These are phyloP conservation scores for Ophiostoma sp. DNA, from an alignment of 2,329 filamentous ascomycete species.

Conservation along the genomic window DNA sequence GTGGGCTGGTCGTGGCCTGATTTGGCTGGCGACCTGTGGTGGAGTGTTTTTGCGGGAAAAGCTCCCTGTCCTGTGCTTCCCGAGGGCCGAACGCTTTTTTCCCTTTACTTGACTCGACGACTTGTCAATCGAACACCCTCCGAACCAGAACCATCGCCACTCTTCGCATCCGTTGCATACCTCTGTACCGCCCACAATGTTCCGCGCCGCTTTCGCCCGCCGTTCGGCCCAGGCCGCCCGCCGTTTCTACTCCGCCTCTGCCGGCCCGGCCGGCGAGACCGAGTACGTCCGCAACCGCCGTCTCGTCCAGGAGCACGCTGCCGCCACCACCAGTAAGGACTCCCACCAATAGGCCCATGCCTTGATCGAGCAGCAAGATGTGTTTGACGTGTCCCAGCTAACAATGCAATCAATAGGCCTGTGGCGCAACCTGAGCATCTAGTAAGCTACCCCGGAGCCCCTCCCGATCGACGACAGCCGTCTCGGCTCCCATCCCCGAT, in stretches of 20 bases:
- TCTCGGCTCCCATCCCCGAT: background rate
- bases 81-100: slow-evolving; percentile 19
- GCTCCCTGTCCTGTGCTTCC: slow-evolving; percentile 20
- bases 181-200: slow-evolving; percentile 20
- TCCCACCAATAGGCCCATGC: too few species aligned
- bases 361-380: background rate
- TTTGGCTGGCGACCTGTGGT: slow-evolving; percentile 16
- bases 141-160: slow-evolving; percentile 11
- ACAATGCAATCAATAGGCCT: slow-evolving; percentile 56
- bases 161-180: slow-evolving; percentile 3
- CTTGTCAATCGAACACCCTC: too few species aligned
- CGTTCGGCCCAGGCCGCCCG: slow-evolving; percentile 25
- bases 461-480: background rate
- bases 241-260: slow-evolving; percentile 25
- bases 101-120: background rate
- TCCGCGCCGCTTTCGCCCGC: slow-evolving; percentile 25
- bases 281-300: slow-evolving; percentile 88
- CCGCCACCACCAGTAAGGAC: slow-evolving; percentile 71
- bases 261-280: slow-evolving; percentile 56
- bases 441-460: slow-evolving; percentile 55
- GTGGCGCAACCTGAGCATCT: slow-evolving; percentile 94
- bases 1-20: slow-evolving; percentile 24
- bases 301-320: slow-evolving; percentile 86
- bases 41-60: slow-evolving; percentile 25
- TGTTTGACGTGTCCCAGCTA: slow-evolving; percentile 28